Conservation (phyloP, 1,139 yeast species). For the Geotrichum carabidarum region DNA sequence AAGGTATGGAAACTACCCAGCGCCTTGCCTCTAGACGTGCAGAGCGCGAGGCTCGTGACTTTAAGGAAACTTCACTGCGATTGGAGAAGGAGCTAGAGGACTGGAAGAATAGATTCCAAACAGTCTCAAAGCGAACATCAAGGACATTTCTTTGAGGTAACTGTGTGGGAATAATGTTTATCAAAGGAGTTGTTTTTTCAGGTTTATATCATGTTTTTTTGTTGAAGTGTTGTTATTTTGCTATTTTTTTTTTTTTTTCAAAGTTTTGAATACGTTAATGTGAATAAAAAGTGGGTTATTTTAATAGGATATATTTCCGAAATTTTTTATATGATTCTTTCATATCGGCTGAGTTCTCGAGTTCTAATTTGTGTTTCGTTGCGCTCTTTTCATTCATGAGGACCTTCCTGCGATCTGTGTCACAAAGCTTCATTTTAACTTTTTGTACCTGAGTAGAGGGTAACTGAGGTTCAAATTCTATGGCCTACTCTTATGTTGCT, state of each 20-base stretch:
- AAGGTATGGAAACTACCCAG: slow-evolving; percentile 43
- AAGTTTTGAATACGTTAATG: not conserved
- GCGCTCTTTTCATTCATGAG: too few species aligned
- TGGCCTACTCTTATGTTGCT: too few species aligned
- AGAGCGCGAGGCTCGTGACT: slow-evolving; percentile 48
- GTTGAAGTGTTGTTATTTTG: not conserved
- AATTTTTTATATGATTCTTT: too few species aligned
- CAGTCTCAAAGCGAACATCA: slow-evolving; percentile 1
- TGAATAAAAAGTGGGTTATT: not conserved
- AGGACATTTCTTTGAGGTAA: not conserved
- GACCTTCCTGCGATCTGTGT: too few species aligned
- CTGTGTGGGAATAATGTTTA: not conserved
- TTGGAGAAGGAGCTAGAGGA: slow-evolving; percentile 63
- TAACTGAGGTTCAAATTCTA: too few species aligned
- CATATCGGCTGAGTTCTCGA: too few species aligned
- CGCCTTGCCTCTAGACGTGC: slow-evolving; percentile 43
- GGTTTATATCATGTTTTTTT: not conserved
- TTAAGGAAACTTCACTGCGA: slow-evolving; percentile 50
- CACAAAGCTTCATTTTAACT: too few species aligned
- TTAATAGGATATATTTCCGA: too few species aligned
- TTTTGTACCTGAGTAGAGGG: too few species aligned
- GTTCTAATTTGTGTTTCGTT: too few species aligned
- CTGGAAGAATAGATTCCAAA: slow-evolving; percentile 48
- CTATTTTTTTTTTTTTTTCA: not conserved
- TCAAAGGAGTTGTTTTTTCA: too few species aligned